Base-by-base conservation (phyloP, 2,329 filamentous ascomycete genomes). In the Xylaria sp. region DNA sequence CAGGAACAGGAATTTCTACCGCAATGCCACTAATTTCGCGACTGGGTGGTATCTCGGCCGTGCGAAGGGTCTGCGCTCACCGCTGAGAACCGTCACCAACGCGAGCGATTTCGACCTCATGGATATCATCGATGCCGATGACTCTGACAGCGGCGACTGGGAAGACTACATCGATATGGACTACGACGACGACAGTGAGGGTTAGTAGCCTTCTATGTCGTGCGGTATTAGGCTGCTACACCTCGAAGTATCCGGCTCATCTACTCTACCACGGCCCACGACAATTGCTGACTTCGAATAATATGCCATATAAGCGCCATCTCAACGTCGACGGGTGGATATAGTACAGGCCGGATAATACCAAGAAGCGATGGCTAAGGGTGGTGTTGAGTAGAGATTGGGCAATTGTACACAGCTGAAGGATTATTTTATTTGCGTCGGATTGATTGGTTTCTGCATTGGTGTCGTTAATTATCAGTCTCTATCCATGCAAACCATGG, bases 21-120 rank as follows among this genome's bases (percentile, higher is more conserved):
- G 2, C 6, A 6, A 23, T 2, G 4, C 29, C 32, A 1, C 8
- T 3, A 6, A 2, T n/a, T 6, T 4, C 18, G n/a, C n/a, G 0
- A 3, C 3, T 2, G 10, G n/a, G 21, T 2, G 1, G 10, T 37
- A 16, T 23, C 5, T 1, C 0, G 32, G 51, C 1, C 10, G 29
- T 1, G 51, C 29, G 4, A 5, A 23, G 1, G 51, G 51, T 6
- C 10, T 12, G 9, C 4, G 5, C 18, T 55, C 51, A 6, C 29
- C 29, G 29, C 51, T 55, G 10, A 2, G 29, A 12, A 35, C 6
- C 9, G 29, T 37, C 51, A 55, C 29, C 9, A 35, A 21, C n/a
- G 18, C 21, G 2, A 10, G 35, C 32, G 29, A 55, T 23, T n/a
- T 2, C 29, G 29, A 16, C n/a, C 51, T 35, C 29, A 8, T 23